A percentile compares a stretch with the other conserved stretches of the same genome.
phyloP scores from a whole-genome alignment of 2,329 filamentous ascomycete genomes.

The Penicillium sp. region DNA sequence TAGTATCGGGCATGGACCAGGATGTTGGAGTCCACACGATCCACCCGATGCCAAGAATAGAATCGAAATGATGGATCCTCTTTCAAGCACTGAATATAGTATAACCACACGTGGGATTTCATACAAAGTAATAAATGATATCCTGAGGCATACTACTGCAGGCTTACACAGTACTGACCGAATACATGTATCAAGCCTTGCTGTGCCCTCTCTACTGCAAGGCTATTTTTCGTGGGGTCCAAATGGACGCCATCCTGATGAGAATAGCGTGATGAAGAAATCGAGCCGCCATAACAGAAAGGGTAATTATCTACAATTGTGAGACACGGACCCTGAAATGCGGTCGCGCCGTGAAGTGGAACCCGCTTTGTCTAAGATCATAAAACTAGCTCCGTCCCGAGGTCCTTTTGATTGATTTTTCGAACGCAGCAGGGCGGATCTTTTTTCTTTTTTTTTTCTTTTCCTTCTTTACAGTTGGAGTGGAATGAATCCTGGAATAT shows the following conservation, averaged over 20 bases:
- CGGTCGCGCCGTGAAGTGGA: neutral
- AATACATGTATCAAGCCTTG: too few relatives aligned
- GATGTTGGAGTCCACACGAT: neutral
- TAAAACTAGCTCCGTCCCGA: neutral
- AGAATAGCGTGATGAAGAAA: neutral
- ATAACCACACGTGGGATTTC: too few relatives aligned
- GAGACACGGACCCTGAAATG: neutral
- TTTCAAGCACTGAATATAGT: too few relatives aligned
- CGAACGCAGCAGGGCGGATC: neutral
- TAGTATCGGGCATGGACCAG: neutral
- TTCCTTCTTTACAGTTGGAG: too few relatives aligned
- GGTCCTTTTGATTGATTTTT: neutral
- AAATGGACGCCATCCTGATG: neutral
- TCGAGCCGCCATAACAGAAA: neutral
- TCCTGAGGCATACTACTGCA: too few relatives aligned
- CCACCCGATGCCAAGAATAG: neutral
- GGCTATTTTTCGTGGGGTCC: neutral
- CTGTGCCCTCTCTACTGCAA: too few relatives aligned
- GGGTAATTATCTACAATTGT: neutral
- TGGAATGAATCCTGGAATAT: too few relatives aligned
- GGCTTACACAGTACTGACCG: too few relatives aligned
- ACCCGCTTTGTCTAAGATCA: neutral
- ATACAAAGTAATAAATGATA: too few relatives aligned
- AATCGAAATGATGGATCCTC: neutral
- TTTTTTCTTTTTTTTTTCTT: too few relatives aligned